A percentile compares a stretch with the other conserved stretches of the same genome.
phyloP scores from a whole-genome alignment of 306 rosid genomes.

The Citrullus mucosospermus region DNA sequence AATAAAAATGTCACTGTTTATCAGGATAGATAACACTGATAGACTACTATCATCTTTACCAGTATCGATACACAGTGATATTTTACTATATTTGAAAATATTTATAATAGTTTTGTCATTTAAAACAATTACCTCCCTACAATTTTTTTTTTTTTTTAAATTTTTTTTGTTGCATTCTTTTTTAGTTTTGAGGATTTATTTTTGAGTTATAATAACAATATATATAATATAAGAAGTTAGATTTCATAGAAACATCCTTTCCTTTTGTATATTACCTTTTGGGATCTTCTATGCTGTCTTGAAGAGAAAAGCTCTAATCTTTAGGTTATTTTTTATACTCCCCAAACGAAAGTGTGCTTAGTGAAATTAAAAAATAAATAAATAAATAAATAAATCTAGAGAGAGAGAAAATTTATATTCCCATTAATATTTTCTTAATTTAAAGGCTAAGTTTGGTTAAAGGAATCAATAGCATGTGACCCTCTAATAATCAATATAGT shows the following conservation, averaged over 20 bases:
- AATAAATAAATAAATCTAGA: not conserved
- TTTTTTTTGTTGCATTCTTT: not conserved
- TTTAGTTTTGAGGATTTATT: slow-evolving; percentile 32
- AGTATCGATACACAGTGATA: no score
- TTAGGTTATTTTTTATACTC: slow-evolving; percentile 39
- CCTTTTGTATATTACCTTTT: slow-evolving; percentile 50
- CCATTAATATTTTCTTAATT: slow-evolving; percentile 18
- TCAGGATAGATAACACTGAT: no score
- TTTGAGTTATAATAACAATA: slow-evolving; percentile 15
- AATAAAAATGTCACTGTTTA: no score
- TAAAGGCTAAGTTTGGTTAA: slow-evolving; percentile 34
- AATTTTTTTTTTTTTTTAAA: not conserved
- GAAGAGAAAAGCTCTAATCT: slow-evolving; percentile 25
- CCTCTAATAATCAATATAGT: slow-evolving; percentile 22
- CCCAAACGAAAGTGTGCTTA: slow-evolving; percentile 69
- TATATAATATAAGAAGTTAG: slow-evolving; percentile 11
- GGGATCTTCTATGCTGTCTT: slow-evolving; percentile 67
- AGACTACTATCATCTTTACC: no score
- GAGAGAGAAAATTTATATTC: not conserved
- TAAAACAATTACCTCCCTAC: not conserved
- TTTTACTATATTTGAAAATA: no score
- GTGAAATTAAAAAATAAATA: slow-evolving; percentile 12
- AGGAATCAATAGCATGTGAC: slow-evolving; percentile 63
- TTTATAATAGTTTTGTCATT: no score
- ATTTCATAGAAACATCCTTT: slow-evolving; percentile 21